Base-by-base conservation (phyloP, 2,329 filamentous ascomycete genomes). In the Calonectria ilicicola region DNA sequence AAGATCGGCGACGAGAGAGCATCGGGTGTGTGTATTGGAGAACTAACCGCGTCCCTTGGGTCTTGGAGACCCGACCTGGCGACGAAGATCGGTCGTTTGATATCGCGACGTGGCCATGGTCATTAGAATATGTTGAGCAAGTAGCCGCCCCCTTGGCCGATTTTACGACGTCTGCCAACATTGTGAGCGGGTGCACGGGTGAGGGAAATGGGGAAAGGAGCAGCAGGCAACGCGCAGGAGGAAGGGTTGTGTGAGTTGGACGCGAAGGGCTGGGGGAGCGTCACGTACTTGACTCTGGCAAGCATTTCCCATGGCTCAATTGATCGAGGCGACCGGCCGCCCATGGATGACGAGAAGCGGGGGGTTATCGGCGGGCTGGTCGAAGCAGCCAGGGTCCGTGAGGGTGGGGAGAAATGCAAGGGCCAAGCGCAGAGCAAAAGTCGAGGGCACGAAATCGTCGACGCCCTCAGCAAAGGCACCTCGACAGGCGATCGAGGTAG, bases 21-120 rank as follows among this genome's bases (percentile, higher is more conserved):
- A 14, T 65, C 51, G 51, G 23, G n/a, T 58, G 67, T 70, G 46
- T 53, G 58, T 27, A 67, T 67, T 56, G 72, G 71, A 26, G 47
- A 47, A 84, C 87, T 78, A 83, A 89, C 88, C 88, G 83, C 89
- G 87, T 77, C 86, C 86, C 81, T 90, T 91, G 32, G 89, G 87
- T 81, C 88, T 87, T 46, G 89, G 89, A 72, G 89, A 91, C 75
- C 88, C 88, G 75, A 89, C 86, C 78, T 88, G 87, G 71, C 87
- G 87, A 79, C 87, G 86, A 74, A 88, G 83, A 80, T 89, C 87
- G 80, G 84, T 82, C 73, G 84, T 77, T 72, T 84, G 82, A 78
- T 86, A 87, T 78, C 86, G 85, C 79, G 86, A 85, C 68, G 86
- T 83, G 77, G 86, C 85, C 86, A 88, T 88, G 78, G 77, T 84